Percentiles rank a stretch among this genome's conserved stretches.
phyloP scores from a whole-genome alignment of 805 yeast species.

The Starmerella potacharoeniae region DNA sequence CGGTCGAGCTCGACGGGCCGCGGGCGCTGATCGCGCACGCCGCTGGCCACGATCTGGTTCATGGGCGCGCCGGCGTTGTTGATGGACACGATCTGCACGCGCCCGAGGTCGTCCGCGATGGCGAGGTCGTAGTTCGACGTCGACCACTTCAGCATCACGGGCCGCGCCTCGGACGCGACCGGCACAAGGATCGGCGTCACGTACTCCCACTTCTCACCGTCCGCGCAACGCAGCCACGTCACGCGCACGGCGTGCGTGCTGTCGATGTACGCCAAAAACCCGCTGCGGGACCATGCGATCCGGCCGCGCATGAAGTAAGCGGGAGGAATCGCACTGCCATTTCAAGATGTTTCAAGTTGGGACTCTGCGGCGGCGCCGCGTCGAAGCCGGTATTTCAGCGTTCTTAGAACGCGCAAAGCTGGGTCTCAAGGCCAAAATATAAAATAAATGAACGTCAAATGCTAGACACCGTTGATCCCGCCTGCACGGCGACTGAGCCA shows the following conservation, averaged over 20 bases:
- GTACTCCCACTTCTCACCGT: constrained; percentile 71
- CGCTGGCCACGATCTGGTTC: constrained; percentile 16
- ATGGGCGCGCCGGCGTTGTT: constrained; percentile 19
- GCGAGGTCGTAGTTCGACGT: constrained; percentile 73
- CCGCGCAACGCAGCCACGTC: constrained; percentile 59
- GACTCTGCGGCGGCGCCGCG: neutral
- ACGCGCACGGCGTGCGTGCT: constrained; percentile 35
- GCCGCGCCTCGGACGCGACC: constrained; percentile 18
- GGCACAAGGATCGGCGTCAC: constrained; percentile 41
- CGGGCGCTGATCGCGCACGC: constrained; percentile 24
- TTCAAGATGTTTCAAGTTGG: neutral
- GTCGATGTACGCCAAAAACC: constrained; percentile 61
- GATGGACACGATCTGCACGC: constrained; percentile 40
- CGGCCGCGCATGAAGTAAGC: constrained; percentile 9
- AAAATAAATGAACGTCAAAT: no score
- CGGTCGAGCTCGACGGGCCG: constrained; percentile 23
- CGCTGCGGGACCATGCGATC: constrained; percentile 36
- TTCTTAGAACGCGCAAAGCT: no score
- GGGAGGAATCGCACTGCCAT: neutral
- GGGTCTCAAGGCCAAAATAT: no score
- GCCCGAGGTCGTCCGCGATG: constrained; percentile 61
- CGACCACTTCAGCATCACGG: constrained; percentile 54
- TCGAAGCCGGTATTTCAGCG: no score
- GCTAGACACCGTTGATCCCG: no score
- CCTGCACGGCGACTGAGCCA: no score